Base-by-base conservation (phyloP, 2,329 filamentous ascomycete genomes). In the Ceratocystis albifundus region DNA sequence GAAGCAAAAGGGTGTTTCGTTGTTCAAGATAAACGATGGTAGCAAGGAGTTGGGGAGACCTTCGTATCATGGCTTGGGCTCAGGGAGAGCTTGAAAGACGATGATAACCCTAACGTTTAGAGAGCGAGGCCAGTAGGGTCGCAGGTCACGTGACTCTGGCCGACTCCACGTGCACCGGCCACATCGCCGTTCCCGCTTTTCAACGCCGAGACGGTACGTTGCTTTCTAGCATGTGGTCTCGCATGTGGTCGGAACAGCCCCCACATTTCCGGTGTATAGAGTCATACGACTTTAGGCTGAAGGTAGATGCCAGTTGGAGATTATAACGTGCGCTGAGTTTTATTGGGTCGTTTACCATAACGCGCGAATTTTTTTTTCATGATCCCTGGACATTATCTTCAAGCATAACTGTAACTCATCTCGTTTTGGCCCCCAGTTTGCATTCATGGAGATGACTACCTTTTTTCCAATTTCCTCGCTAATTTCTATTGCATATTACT, bases 91-190 rank as follows among this genome's bases (percentile, higher is more conserved):
- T 41, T 12, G 12, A 41, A 41, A 41, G 10, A 4, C 12, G 0
- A 3, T 1, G 0, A 3, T 1, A 41, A 41, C 36, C 36, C 36
- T 41, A 41, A 1, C 0, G 2, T 12, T 0, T 1, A 4, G 3
- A 53, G 20, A 28, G 20, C 48, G 28, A 22, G 48, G 3, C 7
- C 48, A 7, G 10, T 1, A 7, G 10, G 30, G 1, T n/a, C 4
- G 0, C 0, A 0, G 4, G 36, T n/a, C 55, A 32, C 30, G 15
- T 36, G 30, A 36, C 7, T 0, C 2, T 1, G n/a, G 2, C 2
- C 3, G 2, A 0, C n/a, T 15, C 20, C 55, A 59, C 55, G 55
- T 36, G 55, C 12, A n/a, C 3, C 48, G 36, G 48, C 1, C 17
- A 57, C 15, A 5, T 2, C 17, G 8, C 53, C 4, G 10, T 0